phyloP scores from a whole-genome alignment of 1,284 basidiomycete species.

The Exsudoporus floridanus region DNA sequence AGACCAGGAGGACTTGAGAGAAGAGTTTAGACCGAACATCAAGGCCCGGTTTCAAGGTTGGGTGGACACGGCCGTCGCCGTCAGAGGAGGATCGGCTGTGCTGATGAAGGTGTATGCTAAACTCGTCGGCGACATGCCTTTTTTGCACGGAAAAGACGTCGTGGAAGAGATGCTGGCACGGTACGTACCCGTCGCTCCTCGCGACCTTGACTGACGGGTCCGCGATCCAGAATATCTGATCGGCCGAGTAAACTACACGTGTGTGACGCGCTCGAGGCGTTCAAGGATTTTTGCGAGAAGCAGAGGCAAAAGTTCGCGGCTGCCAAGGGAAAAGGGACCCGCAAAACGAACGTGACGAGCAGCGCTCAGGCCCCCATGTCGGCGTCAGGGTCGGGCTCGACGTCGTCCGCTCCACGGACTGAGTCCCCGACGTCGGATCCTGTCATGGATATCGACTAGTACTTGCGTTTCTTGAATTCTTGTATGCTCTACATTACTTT shows the following conservation, averaged over 20 bases:
- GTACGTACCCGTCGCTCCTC: conserved; percentile 34
- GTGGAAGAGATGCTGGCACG: conserved; percentile 53
- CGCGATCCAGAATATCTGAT: conserved; percentile 44
- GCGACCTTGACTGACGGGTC: not conserved
- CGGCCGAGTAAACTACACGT: conserved; percentile 53
- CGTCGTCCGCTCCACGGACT: not conserved
- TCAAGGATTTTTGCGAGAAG: conserved; percentile 49
- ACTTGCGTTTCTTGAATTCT: not conserved
- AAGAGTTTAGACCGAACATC: conserved; percentile 57
- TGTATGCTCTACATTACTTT: conserved; percentile 14
- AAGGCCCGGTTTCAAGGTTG: conserved; percentile 58
- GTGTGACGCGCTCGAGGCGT: conserved; percentile 47
- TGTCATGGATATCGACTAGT: conserved; percentile 34
- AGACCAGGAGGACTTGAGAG: conserved; percentile 56
- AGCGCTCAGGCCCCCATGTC: not conserved
- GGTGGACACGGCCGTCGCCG: conserved; percentile 39
- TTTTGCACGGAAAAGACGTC: conserved; percentile 48
- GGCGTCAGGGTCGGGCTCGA: not conserved
- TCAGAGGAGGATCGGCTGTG: conserved; percentile 39
- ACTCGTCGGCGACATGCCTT: conserved; percentile 54
- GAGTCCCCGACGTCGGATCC: not conserved
- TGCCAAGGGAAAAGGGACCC: conserved; percentile 12
- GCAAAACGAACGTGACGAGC: not conserved
- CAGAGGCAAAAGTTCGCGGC: conserved; percentile 42
- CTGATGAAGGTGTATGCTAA: conserved; percentile 44